Base-by-base conservation (phyloP, 805 yeast genomes). In the Kluyveromyces nonfermentans region DNA sequence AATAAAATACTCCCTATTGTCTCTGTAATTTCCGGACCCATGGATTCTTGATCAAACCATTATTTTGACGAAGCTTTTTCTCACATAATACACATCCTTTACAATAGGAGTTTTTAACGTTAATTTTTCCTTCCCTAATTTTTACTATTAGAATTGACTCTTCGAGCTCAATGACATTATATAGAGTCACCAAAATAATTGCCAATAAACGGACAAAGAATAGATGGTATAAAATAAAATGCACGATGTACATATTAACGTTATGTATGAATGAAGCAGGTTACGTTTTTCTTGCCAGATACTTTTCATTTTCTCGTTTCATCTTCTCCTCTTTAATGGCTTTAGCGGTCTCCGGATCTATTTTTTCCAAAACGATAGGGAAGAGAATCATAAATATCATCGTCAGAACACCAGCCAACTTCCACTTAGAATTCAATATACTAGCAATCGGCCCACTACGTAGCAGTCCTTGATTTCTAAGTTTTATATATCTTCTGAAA, bases 331-430 rank as follows among this genome's bases (percentile, higher is more conserved):
- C 62, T 33, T 59, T 62, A 43, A 68, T 52, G 9, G 57, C 49
- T 37, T 56, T 50, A 5, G 69, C 68, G 10, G 67, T 62, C 35
- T 66, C 72, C 32, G 72, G 71, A 45, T 69, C 73, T 22, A 69
- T 44, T 43, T 58, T 64, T 49, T 67, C 72, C n/a, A 69, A 33
- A 1, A 68, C 21, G 35, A 58, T 48, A 16, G 74, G 73, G 46
- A 63, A 59, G 1, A 54, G 37, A 5, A 59, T 41, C 5, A 59
- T 33, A 10, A 53, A 39, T 8, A 68, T 20, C 5, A 50, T 49
- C 4, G 68, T 46, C 0, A 65, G 40, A 5, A 57, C 61, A 17
- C 59, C 62, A 3, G 58, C 61, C 19, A 65, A 49, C 44, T 69
- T 69, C 59, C 68, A 57, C 37, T 67, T 69, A 28, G 68, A 64